These are phyloP conservation scores for Calycina herbarum DNA, from an alignment of 2,329 filamentous ascomycete species.

Conservation along the genomic window DNA sequence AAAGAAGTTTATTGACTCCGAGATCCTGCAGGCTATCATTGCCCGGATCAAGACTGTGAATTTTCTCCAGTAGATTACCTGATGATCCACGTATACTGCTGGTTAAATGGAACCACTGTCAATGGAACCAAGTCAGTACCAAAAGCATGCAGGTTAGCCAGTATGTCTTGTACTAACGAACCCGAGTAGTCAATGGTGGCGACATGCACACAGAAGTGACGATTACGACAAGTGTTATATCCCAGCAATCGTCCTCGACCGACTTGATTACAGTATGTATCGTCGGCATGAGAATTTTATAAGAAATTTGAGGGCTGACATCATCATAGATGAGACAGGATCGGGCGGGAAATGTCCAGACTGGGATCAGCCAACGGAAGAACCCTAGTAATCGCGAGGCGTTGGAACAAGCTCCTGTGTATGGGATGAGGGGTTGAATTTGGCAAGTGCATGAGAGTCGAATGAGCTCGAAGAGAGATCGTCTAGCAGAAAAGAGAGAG, in stretches of 20 bases:
- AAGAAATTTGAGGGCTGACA: not conserved
- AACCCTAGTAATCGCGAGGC: not conserved
- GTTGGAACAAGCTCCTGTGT: not conserved
- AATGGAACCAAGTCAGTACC: slow-evolving; percentile 11
- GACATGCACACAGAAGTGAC: slow-evolving; percentile 10
- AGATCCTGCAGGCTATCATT: slow-evolving; percentile 1
- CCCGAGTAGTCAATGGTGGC: slow-evolving; percentile 12
- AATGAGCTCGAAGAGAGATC: no score
- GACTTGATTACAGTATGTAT: slow-evolving; percentile 11
- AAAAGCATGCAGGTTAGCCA: not conserved
- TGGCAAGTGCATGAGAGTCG: not conserved
- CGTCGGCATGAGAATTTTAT: not conserved
- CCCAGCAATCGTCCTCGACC: slow-evolving; percentile 9
- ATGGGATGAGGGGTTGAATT: not conserved
- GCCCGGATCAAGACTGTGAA: slow-evolving; percentile 8
- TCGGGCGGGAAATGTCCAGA: slow-evolving; percentile 9
- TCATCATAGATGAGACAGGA: slow-evolving; percentile 6
- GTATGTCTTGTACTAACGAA: not conserved
- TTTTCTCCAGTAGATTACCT: slow-evolving; percentile 11
- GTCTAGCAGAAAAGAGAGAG: no score
- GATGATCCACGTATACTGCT: slow-evolving; percentile 11
- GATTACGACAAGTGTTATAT: slow-evolving; percentile 14
- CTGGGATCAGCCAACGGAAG: slow-evolving; percentile 12
- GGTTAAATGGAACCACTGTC: slow-evolving; percentile 8
- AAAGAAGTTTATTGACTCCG: no score